A percentile compares a stretch with the other conserved stretches of the same genome.
phyloP scores from a whole-genome alignment of 306 rosid species.

The Luffa acutangula region DNA sequence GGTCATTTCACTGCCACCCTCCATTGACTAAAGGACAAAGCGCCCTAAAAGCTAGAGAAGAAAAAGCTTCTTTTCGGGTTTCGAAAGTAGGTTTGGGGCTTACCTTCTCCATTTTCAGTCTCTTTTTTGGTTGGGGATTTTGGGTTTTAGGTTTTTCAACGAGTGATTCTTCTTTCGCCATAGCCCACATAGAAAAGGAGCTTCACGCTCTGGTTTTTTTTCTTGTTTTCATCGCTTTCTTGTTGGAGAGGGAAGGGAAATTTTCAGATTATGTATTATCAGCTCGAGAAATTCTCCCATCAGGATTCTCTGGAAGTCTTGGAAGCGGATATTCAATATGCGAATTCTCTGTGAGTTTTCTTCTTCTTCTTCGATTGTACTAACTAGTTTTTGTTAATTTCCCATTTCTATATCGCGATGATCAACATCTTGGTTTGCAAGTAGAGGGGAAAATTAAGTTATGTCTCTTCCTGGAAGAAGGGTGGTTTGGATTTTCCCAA shows the following conservation, averaged over 20 bases:
- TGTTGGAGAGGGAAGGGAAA: slow-evolving; percentile 21
- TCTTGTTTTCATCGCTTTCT: slow-evolving; percentile 5
- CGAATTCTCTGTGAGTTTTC: slow-evolving; percentile 74
- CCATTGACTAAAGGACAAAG: slow-evolving; percentile 3
- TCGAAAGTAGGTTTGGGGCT: slow-evolving; percentile 1
- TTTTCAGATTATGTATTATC: slow-evolving; percentile 48
- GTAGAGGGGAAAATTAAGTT: too few relatives aligned
- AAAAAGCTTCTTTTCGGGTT: background rate
- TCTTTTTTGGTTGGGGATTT: background rate
- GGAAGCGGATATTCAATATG: slow-evolving; percentile 89
- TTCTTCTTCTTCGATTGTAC: background rate
- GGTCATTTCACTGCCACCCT: slow-evolving; percentile 6
- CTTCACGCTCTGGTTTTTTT: slow-evolving; percentile 4
- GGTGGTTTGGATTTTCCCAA: background rate
- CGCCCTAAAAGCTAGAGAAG: background rate
- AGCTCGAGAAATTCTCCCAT: slow-evolving; percentile 53
- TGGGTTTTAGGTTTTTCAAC: background rate
- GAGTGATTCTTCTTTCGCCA: background rate
- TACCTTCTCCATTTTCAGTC: background rate
- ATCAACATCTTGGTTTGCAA: background rate
- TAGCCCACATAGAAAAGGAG: background rate
- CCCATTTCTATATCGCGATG: background rate
- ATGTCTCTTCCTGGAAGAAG: background rate
- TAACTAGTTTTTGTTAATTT: background rate
- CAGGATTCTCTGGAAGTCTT: slow-evolving; percentile 64